phyloP scores from a whole-genome alignment of 1,139 yeast species.

The Pneumocystis jirovecii region DNA sequence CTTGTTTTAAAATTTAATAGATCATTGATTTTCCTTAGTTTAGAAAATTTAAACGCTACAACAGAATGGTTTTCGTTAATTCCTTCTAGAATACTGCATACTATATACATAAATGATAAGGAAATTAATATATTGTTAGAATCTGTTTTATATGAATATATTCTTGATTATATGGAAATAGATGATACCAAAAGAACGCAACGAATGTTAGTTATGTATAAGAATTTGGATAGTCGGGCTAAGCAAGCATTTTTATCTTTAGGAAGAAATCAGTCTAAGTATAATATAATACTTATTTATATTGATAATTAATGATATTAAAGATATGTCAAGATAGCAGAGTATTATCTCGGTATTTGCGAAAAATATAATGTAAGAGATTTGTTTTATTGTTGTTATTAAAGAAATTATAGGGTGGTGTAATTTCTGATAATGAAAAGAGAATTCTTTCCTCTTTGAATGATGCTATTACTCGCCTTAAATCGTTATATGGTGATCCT shows the following conservation, averaged over 20 bases:
- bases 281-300: slow-evolving; percentile 23
- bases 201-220: slow-evolving; percentile 38
- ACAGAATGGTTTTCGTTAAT: slow-evolving; percentile 31
- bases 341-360: slow-evolving; percentile 22
- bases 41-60: slow-evolving; percentile 6
- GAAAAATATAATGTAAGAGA: slow-evolving; percentile 26
- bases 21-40: background rate
- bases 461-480: slow-evolving; percentile 34
- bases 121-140: slow-evolving; percentile 60
- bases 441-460: slow-evolving; percentile 54
- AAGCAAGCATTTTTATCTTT: slow-evolving; percentile 52
- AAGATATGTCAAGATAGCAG: slow-evolving; percentile 2
- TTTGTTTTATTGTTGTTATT: background rate
- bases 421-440: slow-evolving; percentile 30
- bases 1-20: background rate
- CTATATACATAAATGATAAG: slow-evolving; percentile 62
- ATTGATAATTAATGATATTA: slow-evolving; percentile 25
- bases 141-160: slow-evolving; percentile 39
- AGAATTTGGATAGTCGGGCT: slow-evolving; percentile 42
- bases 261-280: slow-evolving; percentile 48
- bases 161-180: slow-evolving; percentile 39
- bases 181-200: slow-evolving; percentile 37
- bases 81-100: slow-evolving; percentile 51
- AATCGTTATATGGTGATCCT: slow-evolving; percentile 21
- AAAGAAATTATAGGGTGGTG: slow-evolving; percentile 16